Conservation (phyloP, 257 asterid genomes). For the Salvia rosmarinus region DNA sequence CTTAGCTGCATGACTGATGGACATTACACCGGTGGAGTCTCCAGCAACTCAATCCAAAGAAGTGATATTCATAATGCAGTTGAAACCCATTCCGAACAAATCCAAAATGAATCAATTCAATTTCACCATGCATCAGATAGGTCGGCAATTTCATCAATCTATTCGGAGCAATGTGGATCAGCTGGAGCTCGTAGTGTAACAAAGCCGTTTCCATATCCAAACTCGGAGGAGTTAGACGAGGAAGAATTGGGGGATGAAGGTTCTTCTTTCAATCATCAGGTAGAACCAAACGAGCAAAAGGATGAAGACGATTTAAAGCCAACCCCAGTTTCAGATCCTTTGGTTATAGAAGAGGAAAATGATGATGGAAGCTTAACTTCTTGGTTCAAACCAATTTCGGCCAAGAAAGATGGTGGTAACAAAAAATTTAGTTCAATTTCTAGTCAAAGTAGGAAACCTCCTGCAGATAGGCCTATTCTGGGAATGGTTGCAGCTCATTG, state of each 20-base stretch:
- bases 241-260: conserved; percentile 47
- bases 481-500: conserved; percentile 96
- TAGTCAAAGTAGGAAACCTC: conserved; percentile 45
- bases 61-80: conserved; percentile 34
- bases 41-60: conserved; percentile 40
- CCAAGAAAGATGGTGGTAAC: conserved; percentile 38
- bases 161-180: conserved; percentile 54
- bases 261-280: conserved; percentile 35
- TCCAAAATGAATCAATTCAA: conserved; percentile 50
- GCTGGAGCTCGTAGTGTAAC: conserved; percentile 32
- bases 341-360: conserved; percentile 43
- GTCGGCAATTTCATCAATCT: conserved; percentile 46
- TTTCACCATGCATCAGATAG: conserved; percentile 47
- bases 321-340: conserved; percentile 40
- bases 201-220: conserved; percentile 66
- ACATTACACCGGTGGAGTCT: conserved; percentile 35
- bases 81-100: conserved; percentile 35
- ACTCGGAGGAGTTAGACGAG: conserved; percentile 52
- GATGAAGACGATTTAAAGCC: conserved; percentile 36
- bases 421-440: conserved; percentile 31
- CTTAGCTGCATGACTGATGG: conserved; percentile 63
- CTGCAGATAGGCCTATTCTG: conserved; percentile 82
- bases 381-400: conserved; percentile 61
- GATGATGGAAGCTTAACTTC: conserved; percentile 58
- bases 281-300: conserved; percentile 34